Conservation (phyloP, 2,329 filamentous ascomycete species). For the Sporothrix curviconia region DNA sequence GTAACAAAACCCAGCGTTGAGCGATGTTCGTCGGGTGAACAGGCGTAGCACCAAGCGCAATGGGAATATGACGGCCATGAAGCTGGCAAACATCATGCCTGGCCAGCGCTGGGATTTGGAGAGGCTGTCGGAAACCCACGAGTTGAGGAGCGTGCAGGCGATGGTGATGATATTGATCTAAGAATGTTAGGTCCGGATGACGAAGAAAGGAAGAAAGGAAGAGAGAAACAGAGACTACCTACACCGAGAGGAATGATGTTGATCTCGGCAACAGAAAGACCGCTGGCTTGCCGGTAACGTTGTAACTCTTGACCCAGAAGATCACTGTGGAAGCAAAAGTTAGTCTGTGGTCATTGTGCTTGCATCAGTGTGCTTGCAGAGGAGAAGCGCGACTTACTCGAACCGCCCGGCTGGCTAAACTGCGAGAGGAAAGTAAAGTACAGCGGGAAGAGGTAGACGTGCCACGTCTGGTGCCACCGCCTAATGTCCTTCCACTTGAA, state of each 20-base stretch:
- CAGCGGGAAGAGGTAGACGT: slow-evolving; percentile 25
- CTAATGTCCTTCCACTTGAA: slow-evolving; percentile 27
- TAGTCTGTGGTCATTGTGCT: no score
- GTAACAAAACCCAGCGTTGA: slow-evolving; percentile 22
- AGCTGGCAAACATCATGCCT: slow-evolving; percentile 22
- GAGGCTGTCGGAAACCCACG: slow-evolving; percentile 24
- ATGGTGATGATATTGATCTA: slow-evolving; percentile 24
- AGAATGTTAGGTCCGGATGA: background rate
- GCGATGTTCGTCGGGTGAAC: slow-evolving; percentile 21
- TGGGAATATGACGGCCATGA: slow-evolving; percentile 24
- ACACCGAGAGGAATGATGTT: slow-evolving; percentile 26
- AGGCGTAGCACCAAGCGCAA: slow-evolving; percentile 22
- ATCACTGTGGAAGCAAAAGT: slow-evolving; percentile 21
- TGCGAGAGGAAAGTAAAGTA: slow-evolving; percentile 22
- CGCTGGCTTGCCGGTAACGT: slow-evolving; percentile 18
- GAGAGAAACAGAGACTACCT: background rate
- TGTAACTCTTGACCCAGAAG: slow-evolving; percentile 26
- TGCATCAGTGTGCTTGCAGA: no score
- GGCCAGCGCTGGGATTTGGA: slow-evolving; percentile 24
- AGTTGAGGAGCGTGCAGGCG: slow-evolving; percentile 20
- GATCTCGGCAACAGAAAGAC: slow-evolving; percentile 24
- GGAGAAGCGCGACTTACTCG: slow-evolving; percentile 18
- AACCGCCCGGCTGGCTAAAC: slow-evolving; percentile 22
- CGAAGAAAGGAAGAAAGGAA: background rate
- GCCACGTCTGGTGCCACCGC: slow-evolving; percentile 27